These are phyloP conservation scores for Salix viminalis DNA, from an alignment of 345 rosid species.

Conservation along the genomic window DNA sequence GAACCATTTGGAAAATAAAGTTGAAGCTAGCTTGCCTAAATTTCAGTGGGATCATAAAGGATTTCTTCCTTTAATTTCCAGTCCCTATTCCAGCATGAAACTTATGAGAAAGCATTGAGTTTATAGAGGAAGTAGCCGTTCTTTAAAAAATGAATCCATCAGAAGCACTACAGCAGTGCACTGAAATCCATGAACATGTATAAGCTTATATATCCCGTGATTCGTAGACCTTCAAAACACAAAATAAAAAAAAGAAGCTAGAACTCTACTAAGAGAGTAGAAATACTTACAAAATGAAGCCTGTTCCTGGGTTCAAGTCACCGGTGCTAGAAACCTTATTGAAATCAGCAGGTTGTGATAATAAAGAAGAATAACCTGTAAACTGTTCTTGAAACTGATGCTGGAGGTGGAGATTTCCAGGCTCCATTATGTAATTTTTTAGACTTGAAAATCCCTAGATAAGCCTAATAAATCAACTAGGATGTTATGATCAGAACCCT, in stretches of 20 bases:
- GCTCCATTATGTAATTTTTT: slow-evolving; percentile 20
- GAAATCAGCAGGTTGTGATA: slow-evolving; percentile 10
- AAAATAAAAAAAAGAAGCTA: neutral
- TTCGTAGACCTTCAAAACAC: neutral
- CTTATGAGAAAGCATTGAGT: neutral
- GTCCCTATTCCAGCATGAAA: neutral
- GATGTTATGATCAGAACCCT: neutral
- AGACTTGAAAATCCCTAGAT: neutral
- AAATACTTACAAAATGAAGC: slow-evolving; percentile 20
- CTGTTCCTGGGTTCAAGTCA: slow-evolving; percentile 12
- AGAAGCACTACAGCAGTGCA: neutral
- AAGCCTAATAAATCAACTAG: neutral
- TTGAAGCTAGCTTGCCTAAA: neutral
- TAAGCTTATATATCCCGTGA: neutral
- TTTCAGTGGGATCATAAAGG: neutral
- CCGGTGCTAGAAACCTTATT: slow-evolving; percentile 13
- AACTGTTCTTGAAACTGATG: slow-evolving; percentile 27
- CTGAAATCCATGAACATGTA: neutral
- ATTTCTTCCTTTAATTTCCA: neutral
- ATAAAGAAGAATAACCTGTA: slow-evolving; percentile 15
- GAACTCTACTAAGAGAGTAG: neutral
- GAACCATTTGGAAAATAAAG: neutral
- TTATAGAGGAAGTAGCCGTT: neutral
- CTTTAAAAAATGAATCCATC: neutral
- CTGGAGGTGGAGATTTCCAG: slow-evolving; percentile 25